Evolutionary conservation across 1,284 basidiomycete genomes (phyloP), one percentile per base, ranked within the genome.

Genomic region (Austroboletus novae-zelandiae): DNA sequence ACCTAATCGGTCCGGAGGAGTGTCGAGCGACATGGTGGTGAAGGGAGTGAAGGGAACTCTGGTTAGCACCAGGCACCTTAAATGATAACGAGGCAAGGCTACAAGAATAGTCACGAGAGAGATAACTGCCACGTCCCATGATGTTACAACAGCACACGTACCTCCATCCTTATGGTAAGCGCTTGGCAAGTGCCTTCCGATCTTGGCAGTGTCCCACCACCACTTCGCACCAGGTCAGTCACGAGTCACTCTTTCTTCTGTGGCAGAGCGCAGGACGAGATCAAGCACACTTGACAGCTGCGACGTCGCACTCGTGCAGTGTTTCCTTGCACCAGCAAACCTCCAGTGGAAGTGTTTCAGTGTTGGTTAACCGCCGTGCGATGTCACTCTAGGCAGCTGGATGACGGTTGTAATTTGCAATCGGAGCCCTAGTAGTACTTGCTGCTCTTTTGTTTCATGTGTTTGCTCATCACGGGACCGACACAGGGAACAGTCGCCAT

Each of bases 381-480:
- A 48, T 51, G 44, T 13, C 47, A 43, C 30, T 17, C 4, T 30
- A 42, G 20, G 27, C 40, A 49, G 64, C 64, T 55, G 61, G 51
- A 56, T 67, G 62, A 66, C 40, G 47, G 65, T 52, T 31, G 47
- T 64, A 56, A 64, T 67, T 64, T 64, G 65, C 62, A 64, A 64
- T 53, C 64, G 61, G 62, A 64, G 47, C 36, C 23, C 46, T 39
- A 1, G 7, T 53, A 23, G 20, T 18, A 40, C 10, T 39, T 29
- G 1, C 18, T 14, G 18, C 29, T 29, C 1, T 43, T 29, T 49
- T 40, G 17, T 39, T 15, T 9, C n/a, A 36, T 14, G 13, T 17
- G 15, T n/a, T 9, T 35, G 40, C 50, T 52, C 31, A 53, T 20
- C 36, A 23, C 20, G 20, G 20, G 20, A 23, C 20, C 20, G 20